Conservation (phyloP, 805 yeast genomes). For the Starmera caribaea region DNA sequence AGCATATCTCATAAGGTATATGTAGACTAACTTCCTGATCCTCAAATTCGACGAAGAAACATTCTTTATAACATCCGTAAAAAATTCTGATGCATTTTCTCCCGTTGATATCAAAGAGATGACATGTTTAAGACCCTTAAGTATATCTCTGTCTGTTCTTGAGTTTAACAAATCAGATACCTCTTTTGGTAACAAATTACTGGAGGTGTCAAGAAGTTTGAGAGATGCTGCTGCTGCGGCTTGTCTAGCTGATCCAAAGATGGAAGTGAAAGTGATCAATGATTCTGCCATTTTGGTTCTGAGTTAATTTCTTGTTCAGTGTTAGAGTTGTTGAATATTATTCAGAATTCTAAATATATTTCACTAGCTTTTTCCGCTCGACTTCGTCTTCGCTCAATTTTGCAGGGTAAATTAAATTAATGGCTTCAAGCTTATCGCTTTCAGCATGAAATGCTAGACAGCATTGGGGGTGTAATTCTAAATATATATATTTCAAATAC, state of each 20-base stretch:
- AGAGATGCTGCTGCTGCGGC: conserved; percentile 77
- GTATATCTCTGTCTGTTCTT: conserved; percentile 52
- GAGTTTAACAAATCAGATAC: conserved; percentile 60
- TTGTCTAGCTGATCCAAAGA: conserved; percentile 74
- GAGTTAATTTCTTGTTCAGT: no score
- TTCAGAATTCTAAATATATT: no score
- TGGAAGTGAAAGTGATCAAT: conserved; percentile 51
- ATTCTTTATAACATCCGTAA: conserved; percentile 86
- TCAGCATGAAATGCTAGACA: no score
- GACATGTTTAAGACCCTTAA: conserved; percentile 50
- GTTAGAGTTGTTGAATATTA: no score
- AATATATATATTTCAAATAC: no score
- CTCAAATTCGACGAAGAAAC: conserved; percentile 58
- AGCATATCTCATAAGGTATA: conserved; percentile 67
- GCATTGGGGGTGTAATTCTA: no score
- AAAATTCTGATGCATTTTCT: conserved; percentile 31
- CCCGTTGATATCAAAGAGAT: conserved; percentile 33
- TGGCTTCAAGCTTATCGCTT: no score
- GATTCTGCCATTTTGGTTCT: conserved; percentile 39
- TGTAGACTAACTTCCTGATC: conserved; percentile 66
- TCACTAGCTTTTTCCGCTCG: no score
- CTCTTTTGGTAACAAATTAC: conserved; percentile 51
- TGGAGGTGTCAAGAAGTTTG: conserved; percentile 51
- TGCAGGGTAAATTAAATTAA: no score
- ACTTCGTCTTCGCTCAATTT: no score